phyloP scores from a whole-genome alignment of 2,329 filamentous ascomycete species.

The Aciculosporium take region DNA sequence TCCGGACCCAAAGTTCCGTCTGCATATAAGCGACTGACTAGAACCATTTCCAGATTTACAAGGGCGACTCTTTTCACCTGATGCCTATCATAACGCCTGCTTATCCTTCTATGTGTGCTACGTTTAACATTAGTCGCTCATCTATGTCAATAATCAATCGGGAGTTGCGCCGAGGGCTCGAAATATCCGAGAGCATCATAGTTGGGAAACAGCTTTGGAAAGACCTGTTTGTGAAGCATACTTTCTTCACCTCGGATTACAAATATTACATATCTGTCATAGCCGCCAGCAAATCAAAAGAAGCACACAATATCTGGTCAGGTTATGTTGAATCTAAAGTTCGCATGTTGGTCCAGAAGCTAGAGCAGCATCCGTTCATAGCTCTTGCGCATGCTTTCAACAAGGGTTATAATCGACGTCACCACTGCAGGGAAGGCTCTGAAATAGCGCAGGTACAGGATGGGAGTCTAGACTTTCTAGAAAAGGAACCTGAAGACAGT shows the following conservation, averaged over 20 bases:
- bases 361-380: slow-evolving; percentile 71
- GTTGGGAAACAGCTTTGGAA: slow-evolving; percentile 66
- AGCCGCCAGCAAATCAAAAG: slow-evolving; percentile 67
- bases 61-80: slow-evolving; percentile 67
- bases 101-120: slow-evolving; percentile 95
- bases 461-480: slow-evolving; percentile 34
- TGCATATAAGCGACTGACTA: slow-evolving; percentile 6
- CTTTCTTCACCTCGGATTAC: slow-evolving; percentile 84
- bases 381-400: slow-evolving; percentile 80
- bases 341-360: slow-evolving; percentile 64
- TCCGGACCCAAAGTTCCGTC: not conserved
- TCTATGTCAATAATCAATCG: slow-evolving; percentile 72
- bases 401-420: slow-evolving; percentile 76
- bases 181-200: slow-evolving; percentile 70
- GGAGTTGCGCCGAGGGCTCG: slow-evolving; percentile 64
- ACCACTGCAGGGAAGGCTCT: slow-evolving; percentile 46
- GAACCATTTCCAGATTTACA: slow-evolving; percentile 45
- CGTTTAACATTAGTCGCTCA: slow-evolving; percentile 81
- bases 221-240: slow-evolving; percentile 77
- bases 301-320: slow-evolving; percentile 75
- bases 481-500: slow-evolving; percentile 24
- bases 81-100: slow-evolving; percentile 98
- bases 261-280: slow-evolving; percentile 92
- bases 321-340: slow-evolving; percentile 91
- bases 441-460: slow-evolving; percentile 40